These are phyloP conservation scores for Centaurea solstitialis DNA, from an alignment of 129 eudicot species.

Conservation along the genomic window DNA sequence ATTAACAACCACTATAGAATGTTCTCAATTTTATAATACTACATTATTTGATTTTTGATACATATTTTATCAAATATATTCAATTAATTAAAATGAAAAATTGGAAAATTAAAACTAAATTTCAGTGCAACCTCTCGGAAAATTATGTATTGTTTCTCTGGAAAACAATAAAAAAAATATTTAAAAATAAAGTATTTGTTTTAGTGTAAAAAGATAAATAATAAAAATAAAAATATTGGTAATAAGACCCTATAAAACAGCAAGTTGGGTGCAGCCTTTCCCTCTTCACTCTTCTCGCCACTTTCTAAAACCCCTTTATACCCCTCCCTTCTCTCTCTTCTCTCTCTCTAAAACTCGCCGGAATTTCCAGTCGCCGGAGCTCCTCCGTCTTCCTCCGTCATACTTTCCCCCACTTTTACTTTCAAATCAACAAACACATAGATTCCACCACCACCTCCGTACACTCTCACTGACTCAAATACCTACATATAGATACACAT, in stretches of 20 bases:
- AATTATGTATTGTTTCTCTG: too few relatives aligned
- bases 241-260: conserved; percentile 61
- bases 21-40: too few relatives aligned
- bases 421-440: conserved; percentile 5
- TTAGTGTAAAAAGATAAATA: not conserved
- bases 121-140: not conserved
- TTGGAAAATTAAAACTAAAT: too few relatives aligned
- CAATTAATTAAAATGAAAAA: too few relatives aligned
- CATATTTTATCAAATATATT: too few relatives aligned
- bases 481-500: too few relatives aligned
- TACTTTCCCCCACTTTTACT: too few relatives aligned
- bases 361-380: not conserved
- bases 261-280: conserved; percentile 35
- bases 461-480: conserved; percentile 15
- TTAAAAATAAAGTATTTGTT: not conserved
- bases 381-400: conserved; percentile 22
- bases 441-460: not conserved
- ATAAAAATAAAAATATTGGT: not conserved
- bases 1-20: too few relatives aligned
- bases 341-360: not conserved
- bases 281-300: conserved; percentile 33
- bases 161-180: not conserved
- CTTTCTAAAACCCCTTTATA: not conserved
- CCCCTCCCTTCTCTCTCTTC: not conserved
- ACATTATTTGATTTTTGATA: too few relatives aligned